Conservation (phyloP, 257 asterid species). For the Primulina eburnea region DNA sequence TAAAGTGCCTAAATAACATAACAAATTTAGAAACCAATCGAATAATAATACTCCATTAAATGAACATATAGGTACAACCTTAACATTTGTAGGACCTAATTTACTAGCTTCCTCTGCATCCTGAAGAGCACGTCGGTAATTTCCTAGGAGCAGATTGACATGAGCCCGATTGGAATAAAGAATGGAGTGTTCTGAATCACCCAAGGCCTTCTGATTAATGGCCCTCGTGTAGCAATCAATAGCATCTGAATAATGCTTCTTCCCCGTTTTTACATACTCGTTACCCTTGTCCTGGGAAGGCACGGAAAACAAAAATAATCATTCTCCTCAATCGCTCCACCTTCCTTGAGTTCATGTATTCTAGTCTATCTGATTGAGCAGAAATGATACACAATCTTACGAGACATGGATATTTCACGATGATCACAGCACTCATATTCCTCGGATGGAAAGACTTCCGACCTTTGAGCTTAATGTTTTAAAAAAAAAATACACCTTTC, state of each 20-base stretch:
- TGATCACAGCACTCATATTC: too few relatives aligned
- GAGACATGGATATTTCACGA: background rate
- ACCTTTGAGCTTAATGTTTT: too few relatives aligned
- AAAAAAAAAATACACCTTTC: too few relatives aligned
- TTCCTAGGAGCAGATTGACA: constrained; percentile 79
- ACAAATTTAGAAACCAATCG: constrained; percentile 9
- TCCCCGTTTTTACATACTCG: constrained; percentile 76
- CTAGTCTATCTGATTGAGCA: constrained; percentile 19
- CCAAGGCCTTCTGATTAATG: constrained; percentile 77
- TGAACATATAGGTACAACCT: constrained; percentile 44
- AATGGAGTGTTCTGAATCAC: constrained; percentile 60
- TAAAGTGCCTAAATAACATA: constrained; percentile 58
- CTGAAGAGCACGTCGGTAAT: constrained; percentile 72
- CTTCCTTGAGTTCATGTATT: background rate
- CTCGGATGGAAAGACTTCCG: too few relatives aligned
- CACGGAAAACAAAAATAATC: constrained; percentile 16
- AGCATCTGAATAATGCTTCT: constrained; percentile 75
- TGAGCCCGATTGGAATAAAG: constrained; percentile 87
- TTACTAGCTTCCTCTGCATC: constrained; percentile 84
- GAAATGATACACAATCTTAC: background rate
- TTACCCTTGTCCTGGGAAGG: constrained; percentile 76
- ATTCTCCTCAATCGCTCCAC: background rate
- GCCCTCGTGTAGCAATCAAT: constrained; percentile 91
- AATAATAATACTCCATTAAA: constrained; percentile 13
- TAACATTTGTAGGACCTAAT: constrained; percentile 59